Percentiles rank a stretch among this genome's conserved stretches.
Evolutionary conservation across 345 rosid genomes (phyloP).

Genomic region (Citrus sp.): DNA sequence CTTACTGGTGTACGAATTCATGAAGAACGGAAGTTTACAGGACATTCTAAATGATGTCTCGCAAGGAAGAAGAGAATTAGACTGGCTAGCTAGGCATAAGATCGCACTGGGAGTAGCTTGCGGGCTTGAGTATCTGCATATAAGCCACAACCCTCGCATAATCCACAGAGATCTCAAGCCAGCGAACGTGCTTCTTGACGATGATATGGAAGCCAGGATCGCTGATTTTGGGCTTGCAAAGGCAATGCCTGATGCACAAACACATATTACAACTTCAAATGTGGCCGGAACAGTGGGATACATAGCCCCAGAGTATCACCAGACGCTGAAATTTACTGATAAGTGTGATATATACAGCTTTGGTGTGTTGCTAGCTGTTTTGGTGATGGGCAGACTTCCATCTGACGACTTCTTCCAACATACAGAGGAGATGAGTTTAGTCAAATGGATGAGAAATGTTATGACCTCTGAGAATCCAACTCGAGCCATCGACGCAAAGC

Average conservation of each 20-base stretch:
- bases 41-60: slow-evolving; percentile 45
- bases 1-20: slow-evolving; percentile 72
- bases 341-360: slow-evolving; percentile 86
- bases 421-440: slow-evolving; percentile 61
- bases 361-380: slow-evolving; percentile 70
- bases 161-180: slow-evolving; percentile 94
- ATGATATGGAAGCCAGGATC: slow-evolving; percentile 88
- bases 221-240: slow-evolving; percentile 90
- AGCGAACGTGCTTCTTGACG: slow-evolving; percentile 80
- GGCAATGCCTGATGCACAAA: slow-evolving; percentile 64
- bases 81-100: slow-evolving; percentile 67
- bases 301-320: slow-evolving; percentile 87
- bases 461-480: slow-evolving; percentile 63
- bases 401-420: slow-evolving; percentile 80
- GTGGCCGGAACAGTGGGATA: slow-evolving; percentile 90
- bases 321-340: slow-evolving; percentile 81
- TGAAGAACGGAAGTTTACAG: slow-evolving; percentile 94
- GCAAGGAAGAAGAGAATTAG: slow-evolving; percentile 48
- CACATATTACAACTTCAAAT: slow-evolving; percentile 60
- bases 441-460: slow-evolving; percentile 76
- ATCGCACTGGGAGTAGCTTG: slow-evolving; percentile 77
- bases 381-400: slow-evolving; percentile 82
- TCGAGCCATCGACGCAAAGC: slow-evolving; percentile 57
- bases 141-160: slow-evolving; percentile 56
- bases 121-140: slow-evolving; percentile 89